Evolutionary conservation across 768 basidiomycete species (phyloP), one percentile per base, ranked within the genome.

Genomic region (Russula virescens): DNA sequence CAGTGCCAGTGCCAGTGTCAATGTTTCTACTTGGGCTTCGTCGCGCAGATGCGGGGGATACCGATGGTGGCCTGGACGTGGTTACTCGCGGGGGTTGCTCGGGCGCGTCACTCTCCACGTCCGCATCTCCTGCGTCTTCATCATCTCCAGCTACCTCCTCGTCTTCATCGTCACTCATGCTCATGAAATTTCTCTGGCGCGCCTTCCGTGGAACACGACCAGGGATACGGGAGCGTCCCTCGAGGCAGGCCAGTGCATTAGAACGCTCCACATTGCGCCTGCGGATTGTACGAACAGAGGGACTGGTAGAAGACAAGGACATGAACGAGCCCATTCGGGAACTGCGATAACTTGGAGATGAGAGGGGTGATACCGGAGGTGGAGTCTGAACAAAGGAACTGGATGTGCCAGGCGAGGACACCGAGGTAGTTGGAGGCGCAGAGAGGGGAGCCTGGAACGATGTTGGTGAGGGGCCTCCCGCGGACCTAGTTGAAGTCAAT

Each of bases 121-220:
- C 64, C 4, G 61, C 72, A 5, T 69, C 62, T 5, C 38, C 49
- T 26, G 50, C 68, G 5, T 45, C 38, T 14, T 65, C 63, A 2
- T 47, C n/a, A 7, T 47, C 61, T 0, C n/a, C 38, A 21, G 61
- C 60, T 16, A 47, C 60, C 31, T 73, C 77, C 5, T 80, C 80
- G 53, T 81, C 81, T 25, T 85, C 85, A 63, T 87, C 85, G 66
- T 88, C 86, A 55, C 76, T 80, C 79, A 86, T 81, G 74, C 77
- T 83, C 82, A 87, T 87, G 67, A 87, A 87, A 70, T 86, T 86
- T 31, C 71, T 68, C 53, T 74, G 71, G 11, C 71, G 71, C 21
- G 66, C 43, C 6, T 65, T n/a, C 31, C 68, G 54, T 1, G 69
- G 52, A 7, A 69, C 60, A 23, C 71, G 71, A 60, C 65, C 61